These are phyloP conservation scores for Hansenula sp. DNA, from an alignment of 1,139 yeast species.

Conservation along the genomic window DNA sequence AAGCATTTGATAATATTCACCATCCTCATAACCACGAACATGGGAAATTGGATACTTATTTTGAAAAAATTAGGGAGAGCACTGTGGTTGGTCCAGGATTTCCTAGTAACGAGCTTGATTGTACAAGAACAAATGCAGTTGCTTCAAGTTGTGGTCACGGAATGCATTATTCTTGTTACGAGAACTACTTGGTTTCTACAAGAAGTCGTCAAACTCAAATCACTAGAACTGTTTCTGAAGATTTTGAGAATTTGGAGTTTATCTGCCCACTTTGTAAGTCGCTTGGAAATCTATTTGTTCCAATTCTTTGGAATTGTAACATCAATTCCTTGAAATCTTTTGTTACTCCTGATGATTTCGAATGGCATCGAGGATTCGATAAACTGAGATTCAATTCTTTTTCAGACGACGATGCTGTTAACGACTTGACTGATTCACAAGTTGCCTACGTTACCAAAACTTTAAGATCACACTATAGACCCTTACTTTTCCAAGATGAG, in stretches of 20 bases:
- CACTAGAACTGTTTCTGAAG: constrained; percentile 80
- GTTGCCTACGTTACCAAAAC: constrained; percentile 1
- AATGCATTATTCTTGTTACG: constrained; percentile 79
- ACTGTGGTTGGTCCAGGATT: constrained; percentile 72
- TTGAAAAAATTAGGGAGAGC: constrained; percentile 34
- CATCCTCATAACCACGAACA: constrained; percentile 21
- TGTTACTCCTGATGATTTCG: constrained; percentile 3
- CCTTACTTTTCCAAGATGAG: constrained; percentile 1
- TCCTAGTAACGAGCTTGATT: constrained; percentile 33
- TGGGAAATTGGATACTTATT: constrained; percentile 36
- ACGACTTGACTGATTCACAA: constrained; percentile 3
- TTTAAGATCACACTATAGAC: constrained; percentile 8
- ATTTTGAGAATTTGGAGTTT: constrained; percentile 66
- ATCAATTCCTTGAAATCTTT: constrained; percentile 10
- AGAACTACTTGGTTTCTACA: constrained; percentile 53
- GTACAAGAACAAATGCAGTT: constrained; percentile 46
- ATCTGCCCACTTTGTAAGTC: constrained; percentile 91
- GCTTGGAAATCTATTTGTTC: constrained; percentile 78
- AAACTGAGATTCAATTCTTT: constrained; percentile 5
- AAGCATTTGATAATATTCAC: constrained; percentile 55
- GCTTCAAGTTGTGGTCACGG: constrained; percentile 93
- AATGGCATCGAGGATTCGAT: constrained; percentile 16
- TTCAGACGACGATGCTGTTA: constrained; percentile 4
- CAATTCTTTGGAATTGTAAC: constrained; percentile 32
- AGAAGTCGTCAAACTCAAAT: constrained; percentile 63